Evolutionary conservation across 140 eudicot species (phyloP).

Genomic region (Bidens hawaiensis): DNA sequence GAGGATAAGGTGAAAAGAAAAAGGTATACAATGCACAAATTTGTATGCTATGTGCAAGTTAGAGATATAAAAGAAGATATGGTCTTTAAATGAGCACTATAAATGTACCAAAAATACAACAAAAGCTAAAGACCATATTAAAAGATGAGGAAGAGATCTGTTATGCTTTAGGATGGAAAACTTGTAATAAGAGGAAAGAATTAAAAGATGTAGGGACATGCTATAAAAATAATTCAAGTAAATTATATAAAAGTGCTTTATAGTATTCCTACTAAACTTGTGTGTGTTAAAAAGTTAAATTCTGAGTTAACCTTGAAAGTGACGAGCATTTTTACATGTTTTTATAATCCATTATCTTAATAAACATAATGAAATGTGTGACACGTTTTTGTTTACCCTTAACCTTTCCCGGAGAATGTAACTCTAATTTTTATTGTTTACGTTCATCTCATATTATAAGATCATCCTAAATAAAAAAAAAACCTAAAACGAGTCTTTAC

Average conservation of each 20-base stretch:
- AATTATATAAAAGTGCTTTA: not conserved
- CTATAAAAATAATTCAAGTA: constrained; percentile 5
- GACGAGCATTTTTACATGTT: not conserved
- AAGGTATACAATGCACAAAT: not conserved
- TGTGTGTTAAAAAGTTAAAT: not conserved
- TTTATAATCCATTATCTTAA: not conserved
- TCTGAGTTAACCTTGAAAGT: not conserved
- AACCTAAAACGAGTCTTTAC: too few relatives aligned
- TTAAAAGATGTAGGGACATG: constrained; percentile 30
- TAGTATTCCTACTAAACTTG: not conserved
- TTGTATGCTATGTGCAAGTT: not conserved
- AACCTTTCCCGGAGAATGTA: too few relatives aligned
- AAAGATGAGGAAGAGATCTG: constrained; percentile 13
- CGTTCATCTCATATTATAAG: too few relatives aligned
- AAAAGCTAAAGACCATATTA: constrained; percentile 8
- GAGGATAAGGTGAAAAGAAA: not conserved
- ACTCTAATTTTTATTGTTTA: too few relatives aligned
- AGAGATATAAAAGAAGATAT: not conserved
- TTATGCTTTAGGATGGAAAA: constrained; percentile 26
- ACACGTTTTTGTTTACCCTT: too few relatives aligned
- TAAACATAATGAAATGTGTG: not conserved
- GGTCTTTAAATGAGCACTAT: not conserved
- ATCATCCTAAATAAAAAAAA: too few relatives aligned
- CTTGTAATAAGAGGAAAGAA: constrained; percentile 36
- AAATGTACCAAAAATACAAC: not conserved